phyloP scores from a whole-genome alignment of 139 green algal genomes.

The Chlamydomonas sp. region DNA sequence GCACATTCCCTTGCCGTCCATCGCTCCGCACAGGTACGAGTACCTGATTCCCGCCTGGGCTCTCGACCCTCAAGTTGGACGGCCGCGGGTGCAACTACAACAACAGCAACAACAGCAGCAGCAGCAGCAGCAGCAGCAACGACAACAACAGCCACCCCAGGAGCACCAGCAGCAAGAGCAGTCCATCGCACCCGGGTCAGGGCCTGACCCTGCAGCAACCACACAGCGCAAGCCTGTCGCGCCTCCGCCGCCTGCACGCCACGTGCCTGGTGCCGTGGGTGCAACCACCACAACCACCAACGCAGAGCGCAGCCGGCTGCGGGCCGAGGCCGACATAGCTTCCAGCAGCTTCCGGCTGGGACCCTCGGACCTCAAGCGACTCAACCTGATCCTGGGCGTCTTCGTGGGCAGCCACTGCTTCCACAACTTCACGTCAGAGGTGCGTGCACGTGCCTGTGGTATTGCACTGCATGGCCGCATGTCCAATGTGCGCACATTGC shows the following conservation, averaged over 20 bases:
- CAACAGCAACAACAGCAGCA: constrained; percentile 2
- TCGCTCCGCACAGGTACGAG: constrained; percentile 76
- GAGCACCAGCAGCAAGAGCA: neutral
- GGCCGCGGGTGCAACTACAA: neutral
- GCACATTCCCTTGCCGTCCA: too few species aligned
- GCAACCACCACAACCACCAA: neutral
- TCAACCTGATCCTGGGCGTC: constrained; percentile 36
- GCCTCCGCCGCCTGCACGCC: neutral
- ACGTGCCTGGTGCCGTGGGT: neutral
- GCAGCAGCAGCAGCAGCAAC: neutral
- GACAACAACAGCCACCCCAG: neutral
- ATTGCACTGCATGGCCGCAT: neutral
- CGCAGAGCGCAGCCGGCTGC: constrained; percentile 17
- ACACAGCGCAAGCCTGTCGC: neutral
- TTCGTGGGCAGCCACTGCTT: constrained; percentile 36
- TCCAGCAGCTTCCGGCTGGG: constrained; percentile 2
- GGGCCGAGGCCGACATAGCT: neutral
- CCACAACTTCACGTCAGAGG: constrained; percentile 36
- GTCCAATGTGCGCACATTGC: neutral
- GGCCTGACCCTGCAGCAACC: neutral
- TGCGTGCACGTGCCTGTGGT: neutral
- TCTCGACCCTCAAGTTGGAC: constrained; percentile 25
- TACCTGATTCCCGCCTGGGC: constrained; percentile 91
- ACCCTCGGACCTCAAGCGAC: constrained; percentile 12
- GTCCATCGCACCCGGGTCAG: neutral